These are phyloP conservation scores for Nakataea oryzae DNA, from an alignment of 2,329 filamentous ascomycete species.

Conservation along the genomic window DNA sequence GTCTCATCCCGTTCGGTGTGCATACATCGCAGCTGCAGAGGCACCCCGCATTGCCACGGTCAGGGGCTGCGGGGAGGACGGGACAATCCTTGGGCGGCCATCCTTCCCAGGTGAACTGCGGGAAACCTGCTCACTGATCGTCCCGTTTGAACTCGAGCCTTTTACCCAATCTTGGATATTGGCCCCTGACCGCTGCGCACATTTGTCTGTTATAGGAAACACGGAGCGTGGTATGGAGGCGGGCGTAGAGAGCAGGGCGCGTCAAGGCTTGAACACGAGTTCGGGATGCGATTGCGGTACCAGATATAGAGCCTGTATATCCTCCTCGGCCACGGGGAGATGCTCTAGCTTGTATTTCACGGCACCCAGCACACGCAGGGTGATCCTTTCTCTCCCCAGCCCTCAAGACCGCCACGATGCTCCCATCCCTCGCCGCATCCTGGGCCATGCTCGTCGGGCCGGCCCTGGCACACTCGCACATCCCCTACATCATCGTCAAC, in stretches of 20 bases:
- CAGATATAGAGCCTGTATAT: not conserved
- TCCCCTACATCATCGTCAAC: constrained; percentile 27
- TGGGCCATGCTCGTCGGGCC: not conserved
- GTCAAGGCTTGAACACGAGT: not conserved
- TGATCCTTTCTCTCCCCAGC: not conserved
- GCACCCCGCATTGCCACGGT: no score
- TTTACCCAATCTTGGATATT: not conserved
- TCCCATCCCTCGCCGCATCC: not conserved
- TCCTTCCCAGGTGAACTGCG: not conserved
- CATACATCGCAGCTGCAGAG: not conserved
- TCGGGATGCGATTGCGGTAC: not conserved
- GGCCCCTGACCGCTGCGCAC: not conserved
- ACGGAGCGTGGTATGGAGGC: not conserved
- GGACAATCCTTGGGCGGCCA: no score
- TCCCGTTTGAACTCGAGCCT: not conserved
- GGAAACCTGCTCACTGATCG: not conserved
- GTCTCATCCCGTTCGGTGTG: not conserved
- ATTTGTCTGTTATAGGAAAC: not conserved
- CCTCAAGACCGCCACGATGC: not conserved
- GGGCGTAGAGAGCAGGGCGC: not conserved
- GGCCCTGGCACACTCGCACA: constrained; percentile 17
- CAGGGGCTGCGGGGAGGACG: no score
- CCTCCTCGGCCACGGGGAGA: not conserved
- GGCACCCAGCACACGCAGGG: not conserved
- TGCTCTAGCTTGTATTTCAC: not conserved